A percentile compares a stretch with the other conserved stretches of the same genome.
These are phyloP conservation scores for Sugiyamaella boreocaroliniensis DNA, from an alignment of 805 yeast genomes.

Conservation along the genomic window DNA sequence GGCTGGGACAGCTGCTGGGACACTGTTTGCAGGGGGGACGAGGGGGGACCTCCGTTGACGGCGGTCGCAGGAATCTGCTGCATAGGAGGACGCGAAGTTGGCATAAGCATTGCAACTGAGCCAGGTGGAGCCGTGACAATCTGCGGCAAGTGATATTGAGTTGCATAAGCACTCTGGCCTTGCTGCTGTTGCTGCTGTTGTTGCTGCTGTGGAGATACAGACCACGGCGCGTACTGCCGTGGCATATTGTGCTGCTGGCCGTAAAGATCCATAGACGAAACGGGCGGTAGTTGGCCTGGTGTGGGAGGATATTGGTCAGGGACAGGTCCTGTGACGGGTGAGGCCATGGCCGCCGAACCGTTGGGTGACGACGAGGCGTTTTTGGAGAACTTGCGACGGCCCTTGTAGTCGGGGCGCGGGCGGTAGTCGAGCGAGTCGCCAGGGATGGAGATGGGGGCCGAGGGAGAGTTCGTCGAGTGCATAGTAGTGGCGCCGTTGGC, in stretches of 20 bases:
- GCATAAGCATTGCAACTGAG: neutral
- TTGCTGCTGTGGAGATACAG: neutral
- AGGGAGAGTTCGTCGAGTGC: slow-evolving; percentile 11
- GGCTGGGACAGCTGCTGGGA: neutral
- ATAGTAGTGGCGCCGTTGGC: slow-evolving; percentile 11
- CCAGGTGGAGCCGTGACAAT: neutral
- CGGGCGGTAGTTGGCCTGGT: neutral
- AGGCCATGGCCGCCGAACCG: slow-evolving; percentile 1
- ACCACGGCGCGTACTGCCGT: neutral
- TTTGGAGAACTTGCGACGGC: slow-evolving; percentile 8
- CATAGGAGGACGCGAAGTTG: neutral
- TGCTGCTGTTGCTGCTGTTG: no score
- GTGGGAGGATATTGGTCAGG: neutral
- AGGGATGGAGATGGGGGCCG: slow-evolving; percentile 2
- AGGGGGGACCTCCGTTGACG: neutral
- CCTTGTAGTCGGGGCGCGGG: slow-evolving; percentile 7
- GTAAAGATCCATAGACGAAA: neutral
- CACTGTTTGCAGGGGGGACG: neutral
- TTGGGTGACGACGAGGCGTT: slow-evolving; percentile 29
- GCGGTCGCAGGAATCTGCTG: neutral
- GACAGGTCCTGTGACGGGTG: neutral
- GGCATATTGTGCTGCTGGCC: neutral
- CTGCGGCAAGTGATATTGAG: neutral
- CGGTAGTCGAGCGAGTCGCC: slow-evolving; percentile 30
- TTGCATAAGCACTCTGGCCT: neutral